phyloP scores from a whole-genome alignment of 139 green algal genomes.

The Mychonastes homosphaera region DNA sequence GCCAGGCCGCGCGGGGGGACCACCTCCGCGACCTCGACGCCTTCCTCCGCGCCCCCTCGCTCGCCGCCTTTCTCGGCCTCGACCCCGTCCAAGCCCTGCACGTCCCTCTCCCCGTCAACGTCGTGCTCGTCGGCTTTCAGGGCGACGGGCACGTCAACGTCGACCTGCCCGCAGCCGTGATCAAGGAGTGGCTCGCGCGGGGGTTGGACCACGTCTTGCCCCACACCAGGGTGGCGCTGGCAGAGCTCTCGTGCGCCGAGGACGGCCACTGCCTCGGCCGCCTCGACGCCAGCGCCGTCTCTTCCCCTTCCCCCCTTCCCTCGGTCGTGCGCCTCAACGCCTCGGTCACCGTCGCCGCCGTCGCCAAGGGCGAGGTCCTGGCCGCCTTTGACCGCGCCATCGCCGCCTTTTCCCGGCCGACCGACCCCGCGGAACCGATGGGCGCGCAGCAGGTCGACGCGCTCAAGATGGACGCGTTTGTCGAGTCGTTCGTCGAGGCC shows the following conservation, averaged over 20 bases:
- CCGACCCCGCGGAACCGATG: conserved; percentile 27
- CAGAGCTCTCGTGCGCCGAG: conserved; percentile 38
- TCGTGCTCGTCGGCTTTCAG: conserved; percentile 60
- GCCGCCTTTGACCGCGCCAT: conserved; percentile 35
- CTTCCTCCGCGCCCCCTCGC: too few species aligned
- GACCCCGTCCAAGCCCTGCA: conserved; percentile 39
- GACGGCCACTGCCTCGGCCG: conserved; percentile 37
- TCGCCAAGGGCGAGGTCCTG: conserved; percentile 25
- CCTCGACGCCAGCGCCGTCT: conserved; percentile 14
- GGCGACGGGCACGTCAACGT: conserved; percentile 33
- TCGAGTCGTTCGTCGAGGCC: conserved; percentile 42
- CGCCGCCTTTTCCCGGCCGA: conserved; percentile 32
- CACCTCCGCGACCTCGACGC: too few species aligned
- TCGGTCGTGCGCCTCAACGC: conserved; percentile 57
- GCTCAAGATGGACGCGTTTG: conserved; percentile 36
- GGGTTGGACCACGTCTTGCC: conserved; percentile 60
- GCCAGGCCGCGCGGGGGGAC: too few species aligned
- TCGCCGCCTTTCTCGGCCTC: conserved; percentile 49
- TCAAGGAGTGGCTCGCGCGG: conserved; percentile 52
- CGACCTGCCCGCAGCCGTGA: conserved; percentile 20
- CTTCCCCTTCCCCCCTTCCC: conserved; percentile 23
- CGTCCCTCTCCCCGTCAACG: conserved; percentile 51
- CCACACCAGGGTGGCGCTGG: conserved; percentile 46
- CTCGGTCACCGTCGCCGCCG: conserved; percentile 39
- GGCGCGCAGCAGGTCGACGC: conserved; percentile 57